Conservation (phyloP, 805 yeast species). For the Dipodascopsis tothii region DNA sequence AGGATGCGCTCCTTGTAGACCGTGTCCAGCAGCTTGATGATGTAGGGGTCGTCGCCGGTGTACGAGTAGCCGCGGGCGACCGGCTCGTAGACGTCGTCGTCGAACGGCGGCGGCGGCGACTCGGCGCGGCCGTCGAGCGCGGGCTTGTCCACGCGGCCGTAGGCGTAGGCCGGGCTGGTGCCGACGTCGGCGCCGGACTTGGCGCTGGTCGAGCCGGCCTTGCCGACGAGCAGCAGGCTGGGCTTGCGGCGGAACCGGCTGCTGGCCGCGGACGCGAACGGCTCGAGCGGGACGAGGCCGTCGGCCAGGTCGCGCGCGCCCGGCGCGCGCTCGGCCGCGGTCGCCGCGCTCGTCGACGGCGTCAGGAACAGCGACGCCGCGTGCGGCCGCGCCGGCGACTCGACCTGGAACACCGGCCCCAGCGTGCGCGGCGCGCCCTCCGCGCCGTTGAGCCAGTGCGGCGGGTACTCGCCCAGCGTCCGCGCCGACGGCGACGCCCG, state of each 20-base stretch:
- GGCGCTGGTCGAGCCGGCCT: not conserved
- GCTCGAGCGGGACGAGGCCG: not conserved
- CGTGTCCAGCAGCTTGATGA: conserved; percentile 48
- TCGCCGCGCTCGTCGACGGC: not conserved
- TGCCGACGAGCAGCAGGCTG: not conserved
- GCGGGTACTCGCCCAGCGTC: conserved; percentile 14
- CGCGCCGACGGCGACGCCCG: conserved; percentile 2
- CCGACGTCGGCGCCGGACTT: conserved; percentile 22
- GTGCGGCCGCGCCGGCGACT: conserved; percentile 8
- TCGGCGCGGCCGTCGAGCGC: not conserved
- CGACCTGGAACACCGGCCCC: conserved; percentile 16
- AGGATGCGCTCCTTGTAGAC: conserved; percentile 51
- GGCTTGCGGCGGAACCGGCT: not conserved
- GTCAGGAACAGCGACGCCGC: conserved; percentile 13
- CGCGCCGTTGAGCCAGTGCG: conserved; percentile 20
- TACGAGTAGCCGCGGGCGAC: conserved; percentile 38
- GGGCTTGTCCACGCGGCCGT: conserved; percentile 18
- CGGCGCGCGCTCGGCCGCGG: conserved; percentile 4
- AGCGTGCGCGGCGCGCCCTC: conserved; percentile 21
- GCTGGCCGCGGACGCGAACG: not conserved
- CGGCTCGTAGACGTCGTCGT: not conserved
- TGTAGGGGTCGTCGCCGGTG: conserved; percentile 58
- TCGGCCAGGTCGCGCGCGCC: conserved; percentile 7
- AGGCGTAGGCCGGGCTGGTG: conserved; percentile 17
- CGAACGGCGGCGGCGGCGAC: not conserved